Percentiles rank a stretch among this genome's conserved stretches.
phyloP scores from a whole-genome alignment of 768 basidiomycete species.

The Mycena polygramma region DNA sequence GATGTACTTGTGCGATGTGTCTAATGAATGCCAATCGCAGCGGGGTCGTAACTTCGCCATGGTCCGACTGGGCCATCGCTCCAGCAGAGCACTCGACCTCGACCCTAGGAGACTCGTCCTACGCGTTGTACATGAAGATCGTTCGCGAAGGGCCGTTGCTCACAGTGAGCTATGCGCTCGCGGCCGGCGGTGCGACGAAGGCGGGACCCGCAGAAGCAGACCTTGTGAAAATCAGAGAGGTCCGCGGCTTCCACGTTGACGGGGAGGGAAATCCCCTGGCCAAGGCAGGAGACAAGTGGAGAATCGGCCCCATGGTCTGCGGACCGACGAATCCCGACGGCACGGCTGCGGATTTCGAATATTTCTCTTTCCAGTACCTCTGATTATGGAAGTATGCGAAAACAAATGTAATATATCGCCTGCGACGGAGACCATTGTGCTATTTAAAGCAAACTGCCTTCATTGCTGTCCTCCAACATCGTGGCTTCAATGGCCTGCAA shows the following conservation, averaged over 20 bases:
- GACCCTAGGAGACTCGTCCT: slow-evolving; percentile 20
- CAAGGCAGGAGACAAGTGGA: slow-evolving; percentile 27
- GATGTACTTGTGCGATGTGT: not conserved
- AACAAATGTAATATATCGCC: not conserved
- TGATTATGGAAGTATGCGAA: not conserved
- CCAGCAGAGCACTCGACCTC: slow-evolving; percentile 29
- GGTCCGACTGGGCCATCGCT: slow-evolving; percentile 35
- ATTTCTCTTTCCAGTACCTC: slow-evolving; percentile 27
- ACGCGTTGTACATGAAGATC: slow-evolving; percentile 31
- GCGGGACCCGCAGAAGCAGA: slow-evolving; percentile 1
- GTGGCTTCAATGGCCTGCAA: not conserved
- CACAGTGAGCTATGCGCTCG: slow-evolving; percentile 26
- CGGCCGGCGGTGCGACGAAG: not conserved
- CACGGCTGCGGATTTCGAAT: slow-evolving; percentile 23
- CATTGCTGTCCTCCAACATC: too few species aligned
- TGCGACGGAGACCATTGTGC: not conserved
- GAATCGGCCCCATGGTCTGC: slow-evolving; percentile 30
- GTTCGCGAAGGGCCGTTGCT: slow-evolving; percentile 33
- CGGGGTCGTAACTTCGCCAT: slow-evolving; percentile 31
- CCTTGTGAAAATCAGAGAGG: slow-evolving; percentile 26
- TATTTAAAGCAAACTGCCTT: not conserved
- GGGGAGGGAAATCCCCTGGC: slow-evolving; percentile 23
- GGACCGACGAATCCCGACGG: slow-evolving; percentile 28
- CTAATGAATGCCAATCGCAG: not conserved
- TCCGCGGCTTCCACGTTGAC: slow-evolving; percentile 31